phyloP scores from a whole-genome alignment of 2,329 filamentous ascomycete genomes.

The Aspergillus aculeatus region DNA sequence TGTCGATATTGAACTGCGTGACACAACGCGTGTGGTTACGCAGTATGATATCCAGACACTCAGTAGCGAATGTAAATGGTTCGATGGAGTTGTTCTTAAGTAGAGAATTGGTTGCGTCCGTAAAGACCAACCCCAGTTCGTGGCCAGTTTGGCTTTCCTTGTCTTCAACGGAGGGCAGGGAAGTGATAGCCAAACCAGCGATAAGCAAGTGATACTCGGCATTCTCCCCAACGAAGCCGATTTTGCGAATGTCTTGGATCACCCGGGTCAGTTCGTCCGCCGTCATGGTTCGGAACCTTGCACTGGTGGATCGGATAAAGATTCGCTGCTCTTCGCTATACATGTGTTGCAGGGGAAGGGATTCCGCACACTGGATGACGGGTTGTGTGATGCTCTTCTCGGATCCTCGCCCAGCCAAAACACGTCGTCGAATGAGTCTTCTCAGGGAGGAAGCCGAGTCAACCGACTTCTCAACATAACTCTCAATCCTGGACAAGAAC shows the following conservation, averaged over 20 bases:
- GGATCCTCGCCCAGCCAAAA: conserved; percentile 31
- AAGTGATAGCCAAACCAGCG: conserved; percentile 36
- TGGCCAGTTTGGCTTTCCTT: conserved; percentile 37
- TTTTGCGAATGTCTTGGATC: conserved; percentile 31
- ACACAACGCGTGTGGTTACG: conserved; percentile 42
- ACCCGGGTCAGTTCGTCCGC: conserved; percentile 29
- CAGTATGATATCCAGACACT: conserved; percentile 41
- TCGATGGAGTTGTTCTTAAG: conserved; percentile 33
- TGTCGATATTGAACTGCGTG: conserved; percentile 48
- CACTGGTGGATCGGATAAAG: conserved; percentile 36
- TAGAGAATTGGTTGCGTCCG: conserved; percentile 33
- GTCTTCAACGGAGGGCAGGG: conserved; percentile 36
- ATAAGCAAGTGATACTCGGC: conserved; percentile 36
- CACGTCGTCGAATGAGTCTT: conserved; percentile 34
- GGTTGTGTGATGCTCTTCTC: conserved; percentile 29
- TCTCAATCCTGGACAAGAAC: conserved; percentile 37
- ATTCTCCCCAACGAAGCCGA: conserved; percentile 31
- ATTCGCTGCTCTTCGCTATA: conserved; percentile 40
- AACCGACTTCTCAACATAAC: conserved; percentile 34
- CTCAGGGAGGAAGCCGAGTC: conserved; percentile 30
- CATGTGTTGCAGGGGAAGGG: conserved; percentile 36
- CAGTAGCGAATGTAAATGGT: conserved; percentile 41
- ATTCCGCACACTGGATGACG: conserved; percentile 35
- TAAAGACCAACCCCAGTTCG: conserved; percentile 39
- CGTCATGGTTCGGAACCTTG: conserved; percentile 35